phyloP scores from a whole-genome alignment of 2,329 filamentous ascomycete genomes.

The Colletotrichum sp. region DNA sequence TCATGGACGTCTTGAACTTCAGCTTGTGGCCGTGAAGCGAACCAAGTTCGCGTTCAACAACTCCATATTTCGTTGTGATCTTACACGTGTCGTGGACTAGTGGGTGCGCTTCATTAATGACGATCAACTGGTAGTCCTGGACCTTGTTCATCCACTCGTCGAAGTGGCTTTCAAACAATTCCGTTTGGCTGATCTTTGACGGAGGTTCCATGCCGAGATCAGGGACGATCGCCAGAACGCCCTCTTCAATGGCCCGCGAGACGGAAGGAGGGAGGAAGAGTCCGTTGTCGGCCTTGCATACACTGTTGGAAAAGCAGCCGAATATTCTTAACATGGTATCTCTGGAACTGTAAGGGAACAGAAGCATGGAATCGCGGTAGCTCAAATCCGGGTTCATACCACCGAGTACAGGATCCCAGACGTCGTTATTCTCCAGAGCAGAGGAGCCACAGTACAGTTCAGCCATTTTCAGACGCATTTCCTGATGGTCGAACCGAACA shows the following conservation, averaged over 20 bases:
- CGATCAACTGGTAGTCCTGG: neutral
- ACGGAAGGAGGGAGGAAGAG: neutral
- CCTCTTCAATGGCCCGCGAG: neutral
- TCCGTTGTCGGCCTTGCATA: neutral
- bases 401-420: neutral
- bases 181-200: neutral
- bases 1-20: neutral
- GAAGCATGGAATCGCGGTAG: neutral
- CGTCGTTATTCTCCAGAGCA: neutral
- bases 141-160: neutral
- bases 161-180: neutral
- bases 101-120: neutral
- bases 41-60: neutral
- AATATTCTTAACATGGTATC: neutral
- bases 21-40: neutral
- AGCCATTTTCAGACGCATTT: neutral
- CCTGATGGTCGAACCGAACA: neutral
- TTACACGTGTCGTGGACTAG: neutral
- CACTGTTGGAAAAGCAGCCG: neutral
- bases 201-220: neutral
- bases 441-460: neutral
- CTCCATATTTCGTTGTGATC: neutral
- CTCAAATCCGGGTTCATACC: neutral
- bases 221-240: neutral
- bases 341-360: neutral